Evolutionary conservation across 257 asterid genomes (phyloP).

Genomic region (Thymus mandschuricus): DNA sequence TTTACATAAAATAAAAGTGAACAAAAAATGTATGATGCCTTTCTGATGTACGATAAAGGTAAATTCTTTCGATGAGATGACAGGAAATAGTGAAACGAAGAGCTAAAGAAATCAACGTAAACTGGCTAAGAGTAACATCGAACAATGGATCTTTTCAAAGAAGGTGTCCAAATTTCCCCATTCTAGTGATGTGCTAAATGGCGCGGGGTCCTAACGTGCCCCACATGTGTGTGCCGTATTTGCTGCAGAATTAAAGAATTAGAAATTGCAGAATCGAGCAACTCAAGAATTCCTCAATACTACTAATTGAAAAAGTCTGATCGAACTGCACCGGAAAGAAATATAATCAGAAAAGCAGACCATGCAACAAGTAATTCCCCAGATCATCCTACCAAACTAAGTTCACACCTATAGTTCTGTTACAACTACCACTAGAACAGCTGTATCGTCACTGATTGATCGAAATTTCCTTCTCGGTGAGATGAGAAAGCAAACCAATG

Average conservation of each 20-base stretch:
- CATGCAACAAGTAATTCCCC: not conserved
- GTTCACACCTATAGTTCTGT: slow-evolving; percentile 2
- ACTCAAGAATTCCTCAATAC: not conserved
- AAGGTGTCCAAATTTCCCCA: not conserved
- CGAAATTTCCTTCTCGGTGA: not conserved
- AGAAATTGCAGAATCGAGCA: not conserved
- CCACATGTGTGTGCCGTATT: not conserved
- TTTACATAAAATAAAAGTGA: not conserved
- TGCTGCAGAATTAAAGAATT: not conserved
- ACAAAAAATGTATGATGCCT: slow-evolving; percentile 1
- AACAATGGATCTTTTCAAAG: not conserved
- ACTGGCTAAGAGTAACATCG: not conserved
- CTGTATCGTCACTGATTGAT: slow-evolving; percentile 15
- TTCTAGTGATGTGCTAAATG: not conserved
- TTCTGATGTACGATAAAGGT: slow-evolving; percentile 1
- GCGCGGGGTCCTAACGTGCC: not conserved
- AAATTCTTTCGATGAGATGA: not conserved
- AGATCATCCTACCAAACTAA: slow-evolving; percentile 12
- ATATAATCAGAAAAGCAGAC: not conserved
- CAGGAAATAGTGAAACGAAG: not conserved
- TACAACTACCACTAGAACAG: slow-evolving; percentile 6
- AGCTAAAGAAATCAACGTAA: not conserved
- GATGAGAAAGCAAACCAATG: not conserved
- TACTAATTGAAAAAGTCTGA: not conserved
- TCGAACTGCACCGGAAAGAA: not conserved